A percentile compares a stretch with the other conserved stretches of the same genome.
phyloP scores from a whole-genome alignment of 805 yeast genomes.

The Kluyveromyces aestuarii region DNA sequence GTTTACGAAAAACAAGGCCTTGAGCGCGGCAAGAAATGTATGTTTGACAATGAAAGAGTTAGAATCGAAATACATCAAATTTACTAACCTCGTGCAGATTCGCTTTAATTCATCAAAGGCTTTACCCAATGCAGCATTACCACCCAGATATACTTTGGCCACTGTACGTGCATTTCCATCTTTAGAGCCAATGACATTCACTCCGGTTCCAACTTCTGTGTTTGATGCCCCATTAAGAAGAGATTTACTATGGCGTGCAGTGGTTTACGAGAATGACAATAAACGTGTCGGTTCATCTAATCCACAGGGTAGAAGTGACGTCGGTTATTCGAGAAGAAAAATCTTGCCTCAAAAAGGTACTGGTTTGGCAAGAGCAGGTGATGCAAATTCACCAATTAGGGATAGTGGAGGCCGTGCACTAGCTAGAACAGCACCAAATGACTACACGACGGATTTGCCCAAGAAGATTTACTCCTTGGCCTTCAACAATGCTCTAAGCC shows the following conservation, averaged over 20 bases:
- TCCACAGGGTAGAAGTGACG: slow-evolving; percentile 80
- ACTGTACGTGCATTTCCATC: slow-evolving; percentile 82
- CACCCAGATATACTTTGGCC: slow-evolving; percentile 68
- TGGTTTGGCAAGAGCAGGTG: slow-evolving; percentile 95
- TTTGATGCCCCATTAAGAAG: slow-evolving; percentile 74
- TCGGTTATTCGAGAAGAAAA: slow-evolving; percentile 77
- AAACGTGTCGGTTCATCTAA: slow-evolving; percentile 83
- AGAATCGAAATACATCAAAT: background rate
- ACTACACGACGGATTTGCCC: slow-evolving; percentile 73
- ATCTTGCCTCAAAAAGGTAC: slow-evolving; percentile 85
- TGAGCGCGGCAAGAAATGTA: background rate
- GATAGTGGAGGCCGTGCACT: slow-evolving; percentile 83
- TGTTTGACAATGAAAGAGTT: background rate
- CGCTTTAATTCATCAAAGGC: slow-evolving; percentile 10
- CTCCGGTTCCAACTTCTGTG: slow-evolving; percentile 67
- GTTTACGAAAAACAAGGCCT: background rate
- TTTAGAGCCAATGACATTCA: slow-evolving; percentile 69
- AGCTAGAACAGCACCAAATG: slow-evolving; percentile 86
- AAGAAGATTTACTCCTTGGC: slow-evolving; percentile 66
- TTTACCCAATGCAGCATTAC: slow-evolving; percentile 29
- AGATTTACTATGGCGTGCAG: slow-evolving; percentile 91
- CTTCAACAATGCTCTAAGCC: slow-evolving; percentile 71
- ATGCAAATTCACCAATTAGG: slow-evolving; percentile 87
- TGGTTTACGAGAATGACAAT: slow-evolving; percentile 81
- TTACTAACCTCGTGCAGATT: slow-evolving; percentile 2